Percentiles rank a stretch among this genome's conserved stretches.
phyloP scores from a whole-genome alignment of 768 basidiomycete genomes.

The Rubroboletus pulcherrimus region DNA sequence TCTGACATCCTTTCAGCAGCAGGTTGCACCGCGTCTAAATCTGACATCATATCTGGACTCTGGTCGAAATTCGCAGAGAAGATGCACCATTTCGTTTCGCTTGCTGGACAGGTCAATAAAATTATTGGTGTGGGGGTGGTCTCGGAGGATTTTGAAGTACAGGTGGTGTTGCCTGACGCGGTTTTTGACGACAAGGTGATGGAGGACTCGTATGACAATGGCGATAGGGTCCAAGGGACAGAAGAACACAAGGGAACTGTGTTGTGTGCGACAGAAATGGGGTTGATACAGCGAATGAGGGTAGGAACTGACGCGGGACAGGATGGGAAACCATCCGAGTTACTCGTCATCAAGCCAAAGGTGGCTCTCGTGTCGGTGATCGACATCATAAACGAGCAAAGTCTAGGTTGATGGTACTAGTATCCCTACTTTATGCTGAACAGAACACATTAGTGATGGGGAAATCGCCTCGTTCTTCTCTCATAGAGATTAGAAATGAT shows the following conservation, averaged over 20 bases:
- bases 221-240: background rate
- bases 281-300: constrained; percentile 24
- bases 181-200: constrained; percentile 14
- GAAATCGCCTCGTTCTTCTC: no score
- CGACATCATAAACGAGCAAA: constrained; percentile 18
- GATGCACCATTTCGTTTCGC: constrained; percentile 39
- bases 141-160: constrained; percentile 27
- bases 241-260: constrained; percentile 11
- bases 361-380: constrained; percentile 32
- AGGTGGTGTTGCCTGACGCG: constrained; percentile 9
- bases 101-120: constrained; percentile 43
- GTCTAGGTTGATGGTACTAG: no score
- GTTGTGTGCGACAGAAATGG: constrained; percentile 34
- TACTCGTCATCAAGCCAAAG: constrained; percentile 31
- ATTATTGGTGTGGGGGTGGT: constrained; percentile 20
- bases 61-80: constrained; percentile 39
- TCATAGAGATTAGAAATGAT: background rate
- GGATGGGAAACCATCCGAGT: constrained; percentile 12
- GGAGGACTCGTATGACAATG: constrained; percentile 27
- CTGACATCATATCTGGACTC: constrained; percentile 37
- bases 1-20: constrained; percentile 27
- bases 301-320: constrained; percentile 7
- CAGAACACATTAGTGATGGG: no score
- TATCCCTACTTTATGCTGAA: no score
- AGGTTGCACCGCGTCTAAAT: constrained; percentile 16